phyloP scores from a whole-genome alignment of 768 basidiomycete genomes.

The Amanita inopinata region DNA sequence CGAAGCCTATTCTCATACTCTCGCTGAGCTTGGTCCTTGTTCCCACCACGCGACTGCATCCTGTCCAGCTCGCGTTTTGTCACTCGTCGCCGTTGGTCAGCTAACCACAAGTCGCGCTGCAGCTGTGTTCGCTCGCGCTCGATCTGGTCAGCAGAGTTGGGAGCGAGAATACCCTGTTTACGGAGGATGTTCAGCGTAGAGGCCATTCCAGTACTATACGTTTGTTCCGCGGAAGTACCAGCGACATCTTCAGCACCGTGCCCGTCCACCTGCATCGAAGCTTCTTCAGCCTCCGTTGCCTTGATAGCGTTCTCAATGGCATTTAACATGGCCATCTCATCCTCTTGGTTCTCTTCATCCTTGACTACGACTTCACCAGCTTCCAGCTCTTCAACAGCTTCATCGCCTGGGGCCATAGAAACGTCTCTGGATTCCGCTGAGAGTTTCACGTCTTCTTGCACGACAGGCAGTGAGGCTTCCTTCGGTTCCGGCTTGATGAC shows the following conservation, averaged over 20 bases:
- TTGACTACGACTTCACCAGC: conserved; percentile 74
- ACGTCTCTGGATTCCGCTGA: conserved; percentile 41
- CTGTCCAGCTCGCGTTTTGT: conserved; percentile 76
- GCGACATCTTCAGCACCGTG: conserved; percentile 22
- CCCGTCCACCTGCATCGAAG: conserved; percentile 21
- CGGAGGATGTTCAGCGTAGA: conserved; percentile 83
- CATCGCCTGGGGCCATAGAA: conserved; percentile 50
- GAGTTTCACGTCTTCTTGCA: conserved; percentile 18
- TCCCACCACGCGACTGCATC: conserved; percentile 64
- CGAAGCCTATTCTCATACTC: conserved; percentile 91
- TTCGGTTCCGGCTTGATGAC: conserved; percentile 39
- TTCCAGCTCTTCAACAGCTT: conserved; percentile 65
- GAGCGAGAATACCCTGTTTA: conserved; percentile 81
- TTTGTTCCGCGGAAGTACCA: conserved; percentile 72
- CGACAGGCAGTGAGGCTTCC: conserved; percentile 21
- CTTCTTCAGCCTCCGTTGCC: conserved; percentile 49
- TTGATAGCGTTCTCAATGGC: conserved; percentile 66
- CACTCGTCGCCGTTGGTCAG: conserved; percentile 67
- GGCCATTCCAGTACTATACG: conserved; percentile 76
- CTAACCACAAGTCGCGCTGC: conserved; percentile 85
- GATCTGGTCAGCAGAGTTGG: conserved; percentile 47
- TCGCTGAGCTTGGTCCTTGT: conserved; percentile 87
- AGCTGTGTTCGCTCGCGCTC: conserved; percentile 78
- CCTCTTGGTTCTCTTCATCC: conserved; percentile 68
- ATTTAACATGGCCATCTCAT: conserved; percentile 65